Percentiles rank a stretch among this genome's conserved stretches.
Evolutionary conservation across 441 rosid species (phyloP).

Genomic region (Syzygium syzygioides): DNA sequence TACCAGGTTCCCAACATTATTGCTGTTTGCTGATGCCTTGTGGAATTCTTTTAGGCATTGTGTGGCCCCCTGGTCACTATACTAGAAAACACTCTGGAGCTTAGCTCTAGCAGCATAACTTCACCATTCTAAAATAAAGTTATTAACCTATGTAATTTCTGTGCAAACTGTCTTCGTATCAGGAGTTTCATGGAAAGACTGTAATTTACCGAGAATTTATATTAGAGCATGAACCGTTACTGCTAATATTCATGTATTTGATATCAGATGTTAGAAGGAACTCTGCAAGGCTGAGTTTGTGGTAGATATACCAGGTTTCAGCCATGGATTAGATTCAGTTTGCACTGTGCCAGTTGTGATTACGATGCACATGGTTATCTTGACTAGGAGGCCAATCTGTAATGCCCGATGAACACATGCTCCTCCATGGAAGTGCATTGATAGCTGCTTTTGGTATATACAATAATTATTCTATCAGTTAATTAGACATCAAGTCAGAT

Average conservation of each 20-base stretch:
- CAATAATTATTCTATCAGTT: too few species aligned
- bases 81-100: background rate
- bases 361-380: background rate
- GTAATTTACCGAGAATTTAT: background rate
- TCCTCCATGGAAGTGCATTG: background rate
- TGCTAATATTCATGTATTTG: background rate
- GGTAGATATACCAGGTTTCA: background rate
- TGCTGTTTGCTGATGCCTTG: slow-evolving; percentile 2
- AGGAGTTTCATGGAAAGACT: background rate
- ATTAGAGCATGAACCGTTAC: background rate
- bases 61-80: background rate
- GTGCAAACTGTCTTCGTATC: background rate
- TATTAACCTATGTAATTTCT: background rate
- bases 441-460: background rate
- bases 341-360: background rate
- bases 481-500: background rate
- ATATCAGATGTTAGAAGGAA: background rate
- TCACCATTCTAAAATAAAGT: background rate
- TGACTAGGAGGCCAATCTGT: background rate
- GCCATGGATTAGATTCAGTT: background rate
- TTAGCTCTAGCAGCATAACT: background rate
- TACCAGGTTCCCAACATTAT: slow-evolving; percentile 1
- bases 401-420: background rate
- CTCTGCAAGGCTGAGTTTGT: background rate
- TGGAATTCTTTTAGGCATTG: background rate